Percentiles rank a stretch among this genome's conserved stretches.
Conservation (phyloP, 164 flowering plant genomes). For the grape (Vitis vinifera) region DNA sequence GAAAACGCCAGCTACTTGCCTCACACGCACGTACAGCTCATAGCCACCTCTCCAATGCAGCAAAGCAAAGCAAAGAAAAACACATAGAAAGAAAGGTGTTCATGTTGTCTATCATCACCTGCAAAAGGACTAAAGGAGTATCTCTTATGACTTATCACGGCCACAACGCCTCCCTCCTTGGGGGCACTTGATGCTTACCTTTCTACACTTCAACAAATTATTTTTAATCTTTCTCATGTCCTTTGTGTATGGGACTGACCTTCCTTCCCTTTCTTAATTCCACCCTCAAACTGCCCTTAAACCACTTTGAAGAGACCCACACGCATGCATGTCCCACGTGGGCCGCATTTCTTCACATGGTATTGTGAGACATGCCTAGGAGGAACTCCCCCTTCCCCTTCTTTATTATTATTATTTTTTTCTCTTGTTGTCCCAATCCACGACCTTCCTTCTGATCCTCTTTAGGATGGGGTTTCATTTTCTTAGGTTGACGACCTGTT, state of each 20-base stretch:
- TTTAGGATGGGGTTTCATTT: no score
- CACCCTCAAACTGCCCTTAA: not conserved
- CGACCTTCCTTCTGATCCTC: no score
- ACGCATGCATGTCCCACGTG: constrained; percentile 41
- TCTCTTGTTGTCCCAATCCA: not conserved
- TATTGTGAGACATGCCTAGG: constrained; percentile 15
- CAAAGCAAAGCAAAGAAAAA: not conserved
- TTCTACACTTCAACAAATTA: not conserved
- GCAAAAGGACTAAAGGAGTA: no score
- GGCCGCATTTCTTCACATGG: constrained; percentile 33
- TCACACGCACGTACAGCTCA: constrained; percentile 26
- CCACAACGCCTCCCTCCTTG: no score
- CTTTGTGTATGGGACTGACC: constrained; percentile 19
- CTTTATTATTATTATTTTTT: not conserved
- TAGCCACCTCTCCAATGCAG: constrained; percentile 15
- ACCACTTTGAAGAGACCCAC: constrained; percentile 28
- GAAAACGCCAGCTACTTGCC: constrained; percentile 24
- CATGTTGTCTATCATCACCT: no score
- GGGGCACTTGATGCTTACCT: no score
- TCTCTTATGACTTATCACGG: no score
- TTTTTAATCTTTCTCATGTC: not conserved
- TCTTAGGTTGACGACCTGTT: no score
- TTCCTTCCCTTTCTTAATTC: not conserved
- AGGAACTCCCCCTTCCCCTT: no score
- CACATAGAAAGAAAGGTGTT: no score